Percentiles rank a stretch among this genome's conserved stretches.
Evolutionary conservation across 306 rosid genomes (phyloP).

Genomic region (Astragalus membranaceus): DNA sequence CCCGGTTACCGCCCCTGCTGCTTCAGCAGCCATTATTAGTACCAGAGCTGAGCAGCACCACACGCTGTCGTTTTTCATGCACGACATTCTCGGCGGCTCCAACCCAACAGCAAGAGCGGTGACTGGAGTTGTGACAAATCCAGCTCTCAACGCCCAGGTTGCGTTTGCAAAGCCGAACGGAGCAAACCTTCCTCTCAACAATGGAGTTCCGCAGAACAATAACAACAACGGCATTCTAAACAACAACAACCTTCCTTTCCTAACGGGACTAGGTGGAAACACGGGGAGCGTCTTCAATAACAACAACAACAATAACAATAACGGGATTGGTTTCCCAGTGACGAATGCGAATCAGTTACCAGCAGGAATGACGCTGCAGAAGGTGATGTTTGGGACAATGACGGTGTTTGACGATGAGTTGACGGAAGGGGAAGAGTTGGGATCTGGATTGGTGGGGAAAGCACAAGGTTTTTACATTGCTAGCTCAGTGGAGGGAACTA

Average conservation of each 20-base stretch:
- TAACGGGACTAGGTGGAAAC: slow-evolving; percentile 69
- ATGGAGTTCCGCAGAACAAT: slow-evolving; percentile 53
- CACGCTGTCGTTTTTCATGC: slow-evolving; percentile 58
- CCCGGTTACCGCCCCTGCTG: neutral
- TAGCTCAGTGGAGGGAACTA: slow-evolving; percentile 60
- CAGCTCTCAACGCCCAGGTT: slow-evolving; percentile 67
- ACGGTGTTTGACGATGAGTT: slow-evolving; percentile 73
- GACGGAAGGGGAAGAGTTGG: slow-evolving; percentile 68
- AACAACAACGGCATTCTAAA: slow-evolving; percentile 60
- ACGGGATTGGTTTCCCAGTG: slow-evolving; percentile 36
- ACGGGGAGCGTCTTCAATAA: slow-evolving; percentile 41
- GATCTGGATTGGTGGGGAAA: slow-evolving; percentile 68
- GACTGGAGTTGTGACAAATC: slow-evolving; percentile 68
- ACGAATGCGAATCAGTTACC: slow-evolving; percentile 48
- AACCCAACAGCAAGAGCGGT: slow-evolving; percentile 71
- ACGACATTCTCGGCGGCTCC: slow-evolving; percentile 74
- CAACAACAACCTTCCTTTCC: slow-evolving; percentile 85
- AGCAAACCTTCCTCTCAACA: slow-evolving; percentile 54
- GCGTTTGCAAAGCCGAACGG: slow-evolving; percentile 91
- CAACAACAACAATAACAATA: slow-evolving; percentile 33
- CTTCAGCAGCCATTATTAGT: neutral
- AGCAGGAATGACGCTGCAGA: slow-evolving; percentile 45
- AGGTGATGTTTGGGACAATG: slow-evolving; percentile 75
- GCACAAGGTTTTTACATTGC: slow-evolving; percentile 85
- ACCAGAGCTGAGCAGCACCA: slow-evolving; percentile 24